These are phyloP conservation scores for Aureobasidium musti DNA, from an alignment of 2,329 filamentous ascomycete genomes.

Conservation along the genomic window DNA sequence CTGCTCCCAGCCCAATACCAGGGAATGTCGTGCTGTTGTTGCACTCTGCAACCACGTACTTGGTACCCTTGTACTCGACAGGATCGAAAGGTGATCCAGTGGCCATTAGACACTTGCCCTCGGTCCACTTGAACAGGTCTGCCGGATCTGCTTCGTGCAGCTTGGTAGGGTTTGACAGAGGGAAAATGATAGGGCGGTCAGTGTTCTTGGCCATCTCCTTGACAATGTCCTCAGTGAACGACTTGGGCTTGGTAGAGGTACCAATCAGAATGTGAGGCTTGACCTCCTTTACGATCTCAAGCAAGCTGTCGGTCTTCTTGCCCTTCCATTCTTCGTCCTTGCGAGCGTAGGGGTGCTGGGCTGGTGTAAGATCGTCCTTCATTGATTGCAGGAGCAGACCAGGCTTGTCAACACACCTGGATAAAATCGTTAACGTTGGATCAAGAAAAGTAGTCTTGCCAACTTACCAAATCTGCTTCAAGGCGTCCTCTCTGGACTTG, in stretches of 20 bases:
- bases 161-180: slow-evolving; percentile 80
- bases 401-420: slow-evolving; percentile 76
- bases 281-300: slow-evolving; percentile 67
- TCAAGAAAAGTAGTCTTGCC: background rate
- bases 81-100: slow-evolving; percentile 82
- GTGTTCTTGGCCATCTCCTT: slow-evolving; percentile 74
- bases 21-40: slow-evolving; percentile 88
- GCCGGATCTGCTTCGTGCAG: slow-evolving; percentile 79
- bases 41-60: slow-evolving; percentile 71
- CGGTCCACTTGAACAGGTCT: slow-evolving; percentile 76
- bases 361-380: slow-evolving; percentile 62
- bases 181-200: slow-evolving; percentile 80
- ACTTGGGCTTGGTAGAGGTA: slow-evolving; percentile 73
- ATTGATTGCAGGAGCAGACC: slow-evolving; percentile 70
- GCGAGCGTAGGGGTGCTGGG: slow-evolving; percentile 68
- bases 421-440: background rate
- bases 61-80: slow-evolving; percentile 60
- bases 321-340: slow-evolving; percentile 64
- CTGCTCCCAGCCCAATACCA: slow-evolving; percentile 76
- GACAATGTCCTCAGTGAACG: slow-evolving; percentile 75
- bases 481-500: slow-evolving; percentile 71
- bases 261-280: slow-evolving; percentile 82
- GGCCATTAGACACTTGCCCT: slow-evolving; percentile 74
- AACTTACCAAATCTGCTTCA: slow-evolving; percentile 72
- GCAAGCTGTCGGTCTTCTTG: slow-evolving; percentile 59